Conservation (phyloP, 352 stramenopile species). For the Phytophthora pini region DNA sequence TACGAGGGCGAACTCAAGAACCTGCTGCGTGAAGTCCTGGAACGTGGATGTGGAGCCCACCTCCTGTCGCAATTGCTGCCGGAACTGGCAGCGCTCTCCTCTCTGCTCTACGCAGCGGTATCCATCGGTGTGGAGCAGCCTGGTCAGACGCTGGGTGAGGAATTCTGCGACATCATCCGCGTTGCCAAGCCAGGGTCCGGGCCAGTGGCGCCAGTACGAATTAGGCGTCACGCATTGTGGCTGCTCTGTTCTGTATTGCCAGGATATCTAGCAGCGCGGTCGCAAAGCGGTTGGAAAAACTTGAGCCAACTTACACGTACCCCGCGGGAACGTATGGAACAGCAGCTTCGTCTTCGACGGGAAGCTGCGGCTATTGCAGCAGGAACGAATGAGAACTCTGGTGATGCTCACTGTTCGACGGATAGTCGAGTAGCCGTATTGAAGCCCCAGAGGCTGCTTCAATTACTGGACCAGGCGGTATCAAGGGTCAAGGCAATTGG, state of each 20-base stretch:
- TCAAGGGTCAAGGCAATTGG: constrained; percentile 48
- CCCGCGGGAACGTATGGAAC: constrained; percentile 80
- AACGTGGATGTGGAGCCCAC: constrained; percentile 71
- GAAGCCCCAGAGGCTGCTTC: constrained; percentile 28
- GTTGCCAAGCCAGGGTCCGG: constrained; percentile 36
- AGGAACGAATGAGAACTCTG: constrained; percentile 5
- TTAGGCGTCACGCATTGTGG: constrained; percentile 59
- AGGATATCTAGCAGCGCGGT: constrained; percentile 67
- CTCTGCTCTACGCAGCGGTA: constrained; percentile 73
- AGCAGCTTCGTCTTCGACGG: constrained; percentile 65
- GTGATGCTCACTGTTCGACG: not conserved
- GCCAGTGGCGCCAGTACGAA: constrained; percentile 39
- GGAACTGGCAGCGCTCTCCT: constrained; percentile 67
- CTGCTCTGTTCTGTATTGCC: constrained; percentile 62
- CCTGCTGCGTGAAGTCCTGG: constrained; percentile 74
- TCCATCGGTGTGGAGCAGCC: constrained; percentile 61
- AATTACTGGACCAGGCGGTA: constrained; percentile 53
- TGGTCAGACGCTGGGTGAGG: constrained; percentile 86
- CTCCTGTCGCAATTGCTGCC: constrained; percentile 83
- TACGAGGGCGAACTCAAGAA: constrained; percentile 81
- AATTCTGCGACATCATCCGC: constrained; percentile 87
- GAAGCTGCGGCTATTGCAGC: constrained; percentile 20
- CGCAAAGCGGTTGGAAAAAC: constrained; percentile 74
- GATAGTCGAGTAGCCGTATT: constrained; percentile 14
- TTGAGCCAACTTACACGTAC: constrained; percentile 68